These are phyloP conservation scores for Nitzschia palea DNA, from an alignment of 108 stramenopile genomes.

Conservation along the genomic window DNA sequence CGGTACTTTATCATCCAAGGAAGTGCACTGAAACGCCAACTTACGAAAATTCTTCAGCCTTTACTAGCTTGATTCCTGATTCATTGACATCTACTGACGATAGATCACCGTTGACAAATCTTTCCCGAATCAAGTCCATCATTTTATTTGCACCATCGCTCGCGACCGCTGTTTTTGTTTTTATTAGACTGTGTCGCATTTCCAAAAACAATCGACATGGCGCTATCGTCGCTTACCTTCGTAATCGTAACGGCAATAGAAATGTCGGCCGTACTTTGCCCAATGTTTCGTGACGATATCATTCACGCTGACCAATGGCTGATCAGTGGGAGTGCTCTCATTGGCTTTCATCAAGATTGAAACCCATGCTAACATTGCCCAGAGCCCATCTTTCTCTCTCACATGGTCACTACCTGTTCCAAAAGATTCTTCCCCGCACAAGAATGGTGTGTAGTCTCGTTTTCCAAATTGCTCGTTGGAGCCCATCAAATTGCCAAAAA, in stretches of 20 bases:
- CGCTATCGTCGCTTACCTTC: constrained; percentile 70
- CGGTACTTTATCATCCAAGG: background rate
- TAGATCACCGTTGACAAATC: constrained; percentile 56
- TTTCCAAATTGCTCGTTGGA: constrained; percentile 87
- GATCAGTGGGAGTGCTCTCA: constrained; percentile 46
- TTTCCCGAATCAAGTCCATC: constrained; percentile 81
- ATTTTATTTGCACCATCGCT: constrained; percentile 83
- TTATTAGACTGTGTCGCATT: background rate
- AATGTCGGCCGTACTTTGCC: constrained; percentile 96
- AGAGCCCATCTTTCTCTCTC: constrained; percentile 99
- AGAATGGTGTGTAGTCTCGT: constrained; percentile 91
- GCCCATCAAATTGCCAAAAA: constrained; percentile 99
- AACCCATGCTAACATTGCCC: constrained; percentile 99
- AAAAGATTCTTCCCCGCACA: constrained; percentile 99
- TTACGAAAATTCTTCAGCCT: constrained; percentile 70
- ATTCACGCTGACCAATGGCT: constrained; percentile 77
- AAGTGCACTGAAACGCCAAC: constrained; percentile 5
- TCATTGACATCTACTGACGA: constrained; percentile 38
- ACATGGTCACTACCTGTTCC: constrained; percentile 99
- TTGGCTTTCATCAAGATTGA: constrained; percentile 95
- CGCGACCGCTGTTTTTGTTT: constrained; percentile 61
- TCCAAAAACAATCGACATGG: background rate
- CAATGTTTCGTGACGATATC: constrained; percentile 94
- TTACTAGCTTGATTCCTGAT: constrained; percentile 65
- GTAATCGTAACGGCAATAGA: constrained; percentile 98